phyloP scores from a whole-genome alignment of 495 filamentous ascomycete species.

The Aspergillus ellipticus region DNA sequence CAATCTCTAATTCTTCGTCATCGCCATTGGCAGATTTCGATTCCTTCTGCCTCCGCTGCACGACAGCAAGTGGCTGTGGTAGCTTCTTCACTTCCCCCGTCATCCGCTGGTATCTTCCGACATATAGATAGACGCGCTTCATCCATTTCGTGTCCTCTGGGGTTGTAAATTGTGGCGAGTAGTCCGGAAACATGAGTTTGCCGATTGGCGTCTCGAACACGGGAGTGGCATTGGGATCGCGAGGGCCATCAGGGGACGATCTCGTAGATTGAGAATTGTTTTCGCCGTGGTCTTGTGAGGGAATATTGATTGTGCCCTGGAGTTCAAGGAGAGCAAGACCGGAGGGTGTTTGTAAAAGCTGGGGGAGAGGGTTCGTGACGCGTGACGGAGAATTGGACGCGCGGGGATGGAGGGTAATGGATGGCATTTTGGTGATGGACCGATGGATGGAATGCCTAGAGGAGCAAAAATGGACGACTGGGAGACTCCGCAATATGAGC shows the following conservation, averaged over 20 bases:
- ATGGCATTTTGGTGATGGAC: conserved; percentile 34
- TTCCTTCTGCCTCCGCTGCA: conserved; percentile 49
- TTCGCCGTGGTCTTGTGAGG: conserved; percentile 20
- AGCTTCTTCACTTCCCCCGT: conserved; percentile 88
- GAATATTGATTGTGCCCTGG: conserved; percentile 78
- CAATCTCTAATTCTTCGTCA: conserved; percentile 60
- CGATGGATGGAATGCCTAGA: too few species aligned
- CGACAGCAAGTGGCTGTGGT: conserved; percentile 68
- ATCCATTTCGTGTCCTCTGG: conserved; percentile 67
- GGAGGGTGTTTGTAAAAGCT: conserved; percentile 77
- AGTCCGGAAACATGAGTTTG: conserved; percentile 75
- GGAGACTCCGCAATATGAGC: too few species aligned
- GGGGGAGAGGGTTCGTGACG: conserved; percentile 65
- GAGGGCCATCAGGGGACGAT: conserved; percentile 17
- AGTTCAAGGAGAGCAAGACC: conserved; percentile 79
- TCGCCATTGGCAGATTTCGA: conserved; percentile 10
- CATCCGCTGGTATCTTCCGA: conserved; percentile 86
- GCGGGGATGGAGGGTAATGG: conserved; percentile 35
- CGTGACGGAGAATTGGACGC: conserved; percentile 14
- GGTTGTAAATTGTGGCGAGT: conserved; percentile 46
- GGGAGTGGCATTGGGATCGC: conserved; percentile 12
- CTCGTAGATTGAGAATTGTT: neutral
- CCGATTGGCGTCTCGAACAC: conserved; percentile 58
- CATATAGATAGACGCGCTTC: conserved; percentile 81
- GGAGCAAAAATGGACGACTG: too few species aligned